Percentiles rank a stretch among this genome's conserved stretches.
Evolutionary conservation across 306 rosid species (phyloP).

Genomic region (Phaseolus lunatus): DNA sequence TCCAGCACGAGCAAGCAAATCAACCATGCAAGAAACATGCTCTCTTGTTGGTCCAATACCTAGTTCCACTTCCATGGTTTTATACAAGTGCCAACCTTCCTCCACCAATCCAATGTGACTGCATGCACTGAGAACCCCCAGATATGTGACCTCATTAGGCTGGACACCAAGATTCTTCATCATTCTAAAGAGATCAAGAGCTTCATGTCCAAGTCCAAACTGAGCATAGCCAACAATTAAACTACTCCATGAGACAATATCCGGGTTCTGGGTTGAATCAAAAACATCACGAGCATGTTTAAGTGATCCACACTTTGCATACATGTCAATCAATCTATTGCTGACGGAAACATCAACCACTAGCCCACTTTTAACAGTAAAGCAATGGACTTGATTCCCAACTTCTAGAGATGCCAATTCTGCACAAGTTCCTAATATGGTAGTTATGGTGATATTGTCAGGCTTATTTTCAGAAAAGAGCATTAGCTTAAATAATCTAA

Average conservation of each 20-base stretch:
- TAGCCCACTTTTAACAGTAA: slow-evolving; percentile 66
- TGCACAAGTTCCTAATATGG: slow-evolving; percentile 68
- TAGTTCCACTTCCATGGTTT: slow-evolving; percentile 65
- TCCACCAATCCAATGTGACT: slow-evolving; percentile 78
- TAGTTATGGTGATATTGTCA: slow-evolving; percentile 65
- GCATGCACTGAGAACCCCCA: slow-evolving; percentile 81
- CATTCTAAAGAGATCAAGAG: slow-evolving; percentile 64
- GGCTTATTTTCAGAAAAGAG: slow-evolving; percentile 58
- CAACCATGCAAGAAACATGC: slow-evolving; percentile 83
- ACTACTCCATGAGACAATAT: slow-evolving; percentile 88
- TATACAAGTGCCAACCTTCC: slow-evolving; percentile 67
- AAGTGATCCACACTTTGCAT: slow-evolving; percentile 80
- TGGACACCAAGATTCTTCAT: slow-evolving; percentile 58
- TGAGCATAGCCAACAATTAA: slow-evolving; percentile 80
- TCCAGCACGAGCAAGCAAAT: slow-evolving; percentile 83
- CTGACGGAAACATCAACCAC: slow-evolving; percentile 58
- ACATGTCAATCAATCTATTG: slow-evolving; percentile 83
- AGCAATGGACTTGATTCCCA: slow-evolving; percentile 78
- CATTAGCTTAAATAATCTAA: slow-evolving; percentile 63
- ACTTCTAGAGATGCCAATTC: slow-evolving; percentile 66
- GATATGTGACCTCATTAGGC: slow-evolving; percentile 74
- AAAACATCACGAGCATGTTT: slow-evolving; percentile 64
- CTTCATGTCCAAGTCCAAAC: slow-evolving; percentile 71
- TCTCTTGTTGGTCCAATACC: slow-evolving; percentile 69
- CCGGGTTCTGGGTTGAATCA: slow-evolving; percentile 54